A percentile compares a stretch with the other conserved stretches of the same genome.
These are phyloP conservation scores for Amoebophrya sp. DNA, from an alignment of 169 alveolate genomes.

Conservation along the genomic window DNA sequence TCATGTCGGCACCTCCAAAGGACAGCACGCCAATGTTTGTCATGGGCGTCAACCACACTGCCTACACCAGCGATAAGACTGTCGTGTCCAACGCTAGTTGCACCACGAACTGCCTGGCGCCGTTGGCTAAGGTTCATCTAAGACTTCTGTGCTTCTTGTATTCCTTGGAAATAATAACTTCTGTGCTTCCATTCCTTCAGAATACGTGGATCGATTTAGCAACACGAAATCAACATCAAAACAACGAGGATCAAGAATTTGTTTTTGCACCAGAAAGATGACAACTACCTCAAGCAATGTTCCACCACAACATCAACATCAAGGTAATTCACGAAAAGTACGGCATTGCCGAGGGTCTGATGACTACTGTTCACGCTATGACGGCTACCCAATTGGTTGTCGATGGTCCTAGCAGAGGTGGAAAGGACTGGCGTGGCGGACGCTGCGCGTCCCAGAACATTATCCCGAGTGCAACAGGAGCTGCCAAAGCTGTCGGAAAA, in stretches of 20 bases:
- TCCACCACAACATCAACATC: neutral
- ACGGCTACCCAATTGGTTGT: conserved; percentile 84
- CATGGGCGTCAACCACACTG: conserved; percentile 94
- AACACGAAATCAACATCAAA: no score
- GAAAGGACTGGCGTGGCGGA: conserved; percentile 99
- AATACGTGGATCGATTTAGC: no score
- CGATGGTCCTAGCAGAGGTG: conserved; percentile 47
- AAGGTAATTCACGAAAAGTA: conserved; percentile 88
- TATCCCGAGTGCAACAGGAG: conserved; percentile 99
- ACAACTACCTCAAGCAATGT: neutral
- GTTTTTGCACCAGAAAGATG: neutral
- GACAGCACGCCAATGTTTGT: conserved; percentile 95
- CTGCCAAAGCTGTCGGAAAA: conserved; percentile 99
- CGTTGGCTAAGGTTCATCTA: conserved; percentile 87
- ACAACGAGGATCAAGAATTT: no score
- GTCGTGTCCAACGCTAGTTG: conserved; percentile 99
- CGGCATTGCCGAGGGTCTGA: conserved; percentile 96
- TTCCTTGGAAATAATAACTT: no score
- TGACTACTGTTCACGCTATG: conserved; percentile 99
- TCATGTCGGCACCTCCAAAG: conserved; percentile 49
- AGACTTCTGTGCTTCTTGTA: no score
- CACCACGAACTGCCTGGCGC: conserved; percentile 99
- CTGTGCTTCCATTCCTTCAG: no score
- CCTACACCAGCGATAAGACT: conserved; percentile 70
- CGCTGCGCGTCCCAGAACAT: conserved; percentile 93